Evolutionary conservation across 1,284 basidiomycete species (phyloP), one percentile per base, ranked within the genome.

Genomic region (Ganoderma sp.): DNA sequence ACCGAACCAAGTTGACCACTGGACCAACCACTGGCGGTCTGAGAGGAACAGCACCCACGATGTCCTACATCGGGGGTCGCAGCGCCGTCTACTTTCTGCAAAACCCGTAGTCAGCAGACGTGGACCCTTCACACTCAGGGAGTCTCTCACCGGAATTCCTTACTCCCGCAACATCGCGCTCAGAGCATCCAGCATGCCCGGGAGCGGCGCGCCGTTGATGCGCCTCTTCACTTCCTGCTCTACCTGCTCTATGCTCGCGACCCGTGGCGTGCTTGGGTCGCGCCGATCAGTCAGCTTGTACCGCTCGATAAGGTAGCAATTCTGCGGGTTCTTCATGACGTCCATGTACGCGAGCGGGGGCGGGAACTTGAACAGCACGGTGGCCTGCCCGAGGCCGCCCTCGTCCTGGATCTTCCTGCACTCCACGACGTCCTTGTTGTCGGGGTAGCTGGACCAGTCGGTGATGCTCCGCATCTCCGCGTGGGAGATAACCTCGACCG

Each of bases 381-480:
- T 25, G 12, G 52, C 52, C 28, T 28, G 52, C 3, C 52, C 52
- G 52, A 54, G 52, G 12, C 52, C 52, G 15, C 52, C 52, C 22
- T 54, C 52, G 22, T 54, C 52, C 52, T 54, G 52, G 22, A 54
- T 54, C 28, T 28, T 25, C 25, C 25, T 25, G 52, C 52, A 54
- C 14, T 9, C 28, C 28, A 3, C 52, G 5, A 28, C 22, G 52
- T 54, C 52, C 14, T 22, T 25, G 52, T 3, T 5, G 14, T 25
- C 25, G 25, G 25, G 4, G 48, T 7, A 7, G 19, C 15, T 6
- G 48, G 48, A 43, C 42, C 42, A 22, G 48, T n/a, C 9, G 12
- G 25, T 10, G 25, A 54, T 17, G 25, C 2, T 8, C 1, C 22
- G 25, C 22, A 32, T 32, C 52, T 28, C 12, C 28, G 52, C 52